phyloP scores from a whole-genome alignment of 345 rosid species.

The Salix dunnii region DNA sequence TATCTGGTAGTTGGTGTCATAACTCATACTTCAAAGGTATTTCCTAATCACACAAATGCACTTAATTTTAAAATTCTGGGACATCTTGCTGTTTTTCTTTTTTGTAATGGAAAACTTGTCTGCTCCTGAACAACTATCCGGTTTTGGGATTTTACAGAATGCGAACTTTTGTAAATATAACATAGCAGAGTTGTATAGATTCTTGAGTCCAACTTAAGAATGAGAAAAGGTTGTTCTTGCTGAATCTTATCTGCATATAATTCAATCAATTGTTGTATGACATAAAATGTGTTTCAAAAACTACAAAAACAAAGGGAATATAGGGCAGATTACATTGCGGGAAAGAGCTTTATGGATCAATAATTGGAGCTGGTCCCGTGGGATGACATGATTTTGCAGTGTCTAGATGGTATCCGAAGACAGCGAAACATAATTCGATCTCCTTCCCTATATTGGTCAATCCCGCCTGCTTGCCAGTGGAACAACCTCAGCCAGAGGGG shows the following conservation, averaged over 20 bases:
- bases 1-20: no score
- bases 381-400: background rate
- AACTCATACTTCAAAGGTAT: no score
- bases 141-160: background rate
- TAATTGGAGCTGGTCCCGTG: background rate
- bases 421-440: background rate
- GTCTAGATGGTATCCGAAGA: background rate
- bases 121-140: background rate
- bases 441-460: slow-evolving; percentile 11
- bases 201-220: background rate
- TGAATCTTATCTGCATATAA: background rate
- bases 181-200: background rate
- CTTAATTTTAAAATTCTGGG: background rate
- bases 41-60: background rate
- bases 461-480: slow-evolving; percentile 55
- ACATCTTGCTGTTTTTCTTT: background rate
- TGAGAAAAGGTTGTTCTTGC: background rate
- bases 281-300: background rate
- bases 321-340: background rate
- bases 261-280: background rate
- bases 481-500: slow-evolving; percentile 78
- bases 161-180: background rate
- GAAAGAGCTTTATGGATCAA: background rate
- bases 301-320: slow-evolving; percentile 1
- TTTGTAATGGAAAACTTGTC: background rate